Evolutionary conservation across 2,329 filamentous ascomycete species (phyloP).

Genomic region (Colletotrichum horii): DNA sequence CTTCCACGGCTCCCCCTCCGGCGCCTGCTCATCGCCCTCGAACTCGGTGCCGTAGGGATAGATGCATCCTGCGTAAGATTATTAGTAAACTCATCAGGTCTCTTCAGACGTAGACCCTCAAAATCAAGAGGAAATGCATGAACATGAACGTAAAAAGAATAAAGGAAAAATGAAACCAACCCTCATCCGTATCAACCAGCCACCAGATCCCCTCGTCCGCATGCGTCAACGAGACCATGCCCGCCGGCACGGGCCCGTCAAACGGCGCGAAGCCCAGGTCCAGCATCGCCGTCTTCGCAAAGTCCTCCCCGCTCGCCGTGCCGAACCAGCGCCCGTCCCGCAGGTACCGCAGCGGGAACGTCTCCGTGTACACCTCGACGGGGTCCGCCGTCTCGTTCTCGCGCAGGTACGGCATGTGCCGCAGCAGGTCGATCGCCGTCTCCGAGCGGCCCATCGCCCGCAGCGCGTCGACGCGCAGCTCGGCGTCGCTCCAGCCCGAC

Average conservation of each 20-base stretch:
- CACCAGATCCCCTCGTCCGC: slow-evolving; percentile 19
- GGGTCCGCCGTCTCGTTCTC: slow-evolving; percentile 12
- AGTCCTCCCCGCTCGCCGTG: neutral
- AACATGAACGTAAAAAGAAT: too few species aligned
- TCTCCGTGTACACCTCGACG: slow-evolving; percentile 17
- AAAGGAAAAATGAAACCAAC: neutral
- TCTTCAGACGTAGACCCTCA: neutral
- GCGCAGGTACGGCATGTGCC: slow-evolving; percentile 15
- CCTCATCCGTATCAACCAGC: slow-evolving; percentile 14
- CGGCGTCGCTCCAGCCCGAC: slow-evolving; percentile 14
- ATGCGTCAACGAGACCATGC: slow-evolving; percentile 19
- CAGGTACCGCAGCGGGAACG: slow-evolving; percentile 17
- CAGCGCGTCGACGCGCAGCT: slow-evolving; percentile 19
- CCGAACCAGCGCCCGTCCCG: slow-evolving; percentile 18
- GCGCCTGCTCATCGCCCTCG: neutral
- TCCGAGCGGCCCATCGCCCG: slow-evolving; percentile 22
- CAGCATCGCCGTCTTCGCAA: slow-evolving; percentile 5
- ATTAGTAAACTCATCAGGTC: neutral
- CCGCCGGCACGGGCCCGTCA: slow-evolving; percentile 16
- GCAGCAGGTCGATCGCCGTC: slow-evolving; percentile 12
- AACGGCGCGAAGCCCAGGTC: slow-evolving; percentile 19
- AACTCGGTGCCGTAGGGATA: slow-evolving; percentile 19
- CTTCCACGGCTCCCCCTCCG: slow-evolving; percentile 7
- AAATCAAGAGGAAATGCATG: neutral
- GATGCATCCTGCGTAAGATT: neutral